Conservation (phyloP, 2,329 filamentous ascomycete species). For the Phaeoacremonium minimum region DNA sequence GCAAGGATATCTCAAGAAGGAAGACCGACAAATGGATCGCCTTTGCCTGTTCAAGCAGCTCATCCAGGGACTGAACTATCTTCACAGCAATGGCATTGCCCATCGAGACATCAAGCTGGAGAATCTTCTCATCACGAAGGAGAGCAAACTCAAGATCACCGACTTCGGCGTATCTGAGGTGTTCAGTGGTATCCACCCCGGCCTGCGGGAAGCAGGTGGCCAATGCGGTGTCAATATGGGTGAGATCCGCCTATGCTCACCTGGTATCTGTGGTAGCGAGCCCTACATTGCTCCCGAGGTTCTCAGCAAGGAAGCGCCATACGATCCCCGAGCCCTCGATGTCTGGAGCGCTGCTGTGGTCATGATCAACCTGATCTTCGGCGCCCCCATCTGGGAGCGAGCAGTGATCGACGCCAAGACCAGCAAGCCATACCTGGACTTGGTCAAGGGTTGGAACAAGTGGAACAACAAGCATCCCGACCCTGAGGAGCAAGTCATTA, state of each 20-base stretch:
- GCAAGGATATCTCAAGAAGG: slow-evolving; percentile 61
- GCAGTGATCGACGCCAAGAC: slow-evolving; percentile 45
- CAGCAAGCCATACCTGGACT: slow-evolving; percentile 57
- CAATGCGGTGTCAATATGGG: slow-evolving; percentile 71
- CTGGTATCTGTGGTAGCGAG: slow-evolving; percentile 78
- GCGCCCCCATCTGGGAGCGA: slow-evolving; percentile 69
- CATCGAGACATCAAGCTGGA: slow-evolving; percentile 90
- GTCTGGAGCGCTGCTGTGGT: slow-evolving; percentile 85
- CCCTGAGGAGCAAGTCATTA: slow-evolving; percentile 28
- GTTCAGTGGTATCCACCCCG: slow-evolving; percentile 77
- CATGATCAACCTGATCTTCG: slow-evolving; percentile 72
- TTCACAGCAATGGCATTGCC: slow-evolving; percentile 80
- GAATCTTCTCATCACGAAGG: slow-evolving; percentile 73
- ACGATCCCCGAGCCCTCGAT: slow-evolving; percentile 75
- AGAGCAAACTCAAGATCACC: slow-evolving; percentile 83
- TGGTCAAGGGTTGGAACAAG: slow-evolving; percentile 64
- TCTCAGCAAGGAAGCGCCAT: slow-evolving; percentile 58
- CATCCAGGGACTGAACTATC: slow-evolving; percentile 74
- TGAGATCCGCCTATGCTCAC: slow-evolving; percentile 65
- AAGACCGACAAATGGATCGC: slow-evolving; percentile 64
- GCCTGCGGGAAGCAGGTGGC: slow-evolving; percentile 66
- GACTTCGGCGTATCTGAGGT: slow-evolving; percentile 90
- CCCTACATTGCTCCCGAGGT: slow-evolving; percentile 89
- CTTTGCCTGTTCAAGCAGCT: slow-evolving; percentile 88
- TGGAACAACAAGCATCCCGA: slow-evolving; percentile 54